Percentiles rank a stretch among this genome's conserved stretches.
Conservation (phyloP, 106 monocot genomes). For the Chionographis japonica region DNA sequence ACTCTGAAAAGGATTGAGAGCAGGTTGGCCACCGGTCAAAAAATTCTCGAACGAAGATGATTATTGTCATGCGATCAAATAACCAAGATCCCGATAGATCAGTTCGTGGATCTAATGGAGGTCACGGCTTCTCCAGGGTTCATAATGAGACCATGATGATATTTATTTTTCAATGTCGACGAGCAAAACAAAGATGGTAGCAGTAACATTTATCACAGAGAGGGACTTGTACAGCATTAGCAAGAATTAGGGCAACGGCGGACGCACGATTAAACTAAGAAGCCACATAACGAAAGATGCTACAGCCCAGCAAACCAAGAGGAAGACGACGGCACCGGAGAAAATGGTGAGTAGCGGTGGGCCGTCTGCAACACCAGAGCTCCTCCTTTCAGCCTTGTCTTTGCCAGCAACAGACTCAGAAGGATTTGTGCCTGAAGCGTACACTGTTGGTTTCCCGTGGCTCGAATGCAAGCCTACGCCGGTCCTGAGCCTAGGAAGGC, state of each 20-base stretch:
- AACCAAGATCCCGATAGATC: too few relatives aligned
- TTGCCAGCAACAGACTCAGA: constrained; percentile 6
- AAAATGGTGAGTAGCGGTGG: constrained; percentile 70
- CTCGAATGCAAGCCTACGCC: background rate
- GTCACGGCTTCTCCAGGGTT: too few relatives aligned
- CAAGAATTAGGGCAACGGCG: constrained; percentile 25
- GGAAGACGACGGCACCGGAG: constrained; percentile 58
- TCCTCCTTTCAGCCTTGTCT: constrained; percentile 8
- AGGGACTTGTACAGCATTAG: background rate
- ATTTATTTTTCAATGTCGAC: too few relatives aligned
- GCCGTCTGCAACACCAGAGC: constrained; percentile 13
- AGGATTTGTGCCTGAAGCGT: constrained; percentile 17
- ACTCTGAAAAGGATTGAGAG: too few relatives aligned
- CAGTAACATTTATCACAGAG: too few relatives aligned
- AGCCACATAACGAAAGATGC: constrained; percentile 54
- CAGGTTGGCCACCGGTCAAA: too few relatives aligned
- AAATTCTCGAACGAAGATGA: too few relatives aligned
- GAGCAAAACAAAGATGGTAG: too few relatives aligned
- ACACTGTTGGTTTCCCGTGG: background rate
- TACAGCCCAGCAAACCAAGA: constrained; percentile 43
- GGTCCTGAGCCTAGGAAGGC: constrained; percentile 14
- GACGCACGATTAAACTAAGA: constrained; percentile 47
- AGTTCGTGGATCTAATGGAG: too few relatives aligned
- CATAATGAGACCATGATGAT: too few relatives aligned
- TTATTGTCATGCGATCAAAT: too few relatives aligned